A percentile compares a stretch with the other conserved stretches of the same genome.
phyloP scores from a whole-genome alignment of 1,139 yeast genomes.

The Candida tropicalis region DNA sequence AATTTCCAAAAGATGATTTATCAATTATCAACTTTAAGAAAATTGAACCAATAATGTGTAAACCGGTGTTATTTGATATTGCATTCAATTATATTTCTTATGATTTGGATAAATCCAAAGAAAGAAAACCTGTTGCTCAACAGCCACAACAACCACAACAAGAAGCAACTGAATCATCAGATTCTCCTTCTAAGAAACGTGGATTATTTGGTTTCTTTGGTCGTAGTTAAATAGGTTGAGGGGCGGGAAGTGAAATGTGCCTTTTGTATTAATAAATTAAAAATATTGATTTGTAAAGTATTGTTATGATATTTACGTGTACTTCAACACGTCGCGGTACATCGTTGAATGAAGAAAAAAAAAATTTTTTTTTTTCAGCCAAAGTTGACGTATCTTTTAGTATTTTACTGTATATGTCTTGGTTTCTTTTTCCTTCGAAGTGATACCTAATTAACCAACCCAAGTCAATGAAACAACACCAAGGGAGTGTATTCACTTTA shows the following conservation, averaged over 20 bases:
- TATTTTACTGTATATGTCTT: not conserved
- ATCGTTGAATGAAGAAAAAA: not conserved
- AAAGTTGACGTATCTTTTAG: not conserved
- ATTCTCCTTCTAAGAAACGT: constrained; percentile 17
- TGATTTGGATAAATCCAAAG: constrained; percentile 12
- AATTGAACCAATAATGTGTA: constrained; percentile 61
- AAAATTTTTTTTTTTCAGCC: not conserved
- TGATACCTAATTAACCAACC: not conserved
- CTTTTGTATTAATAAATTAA: not conserved
- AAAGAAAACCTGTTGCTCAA: not conserved
- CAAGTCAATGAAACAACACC: not conserved
- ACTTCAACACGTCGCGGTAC: not conserved
- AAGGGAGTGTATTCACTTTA: constrained; percentile 30
- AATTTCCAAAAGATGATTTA: constrained; percentile 44
- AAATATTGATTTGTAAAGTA: not conserved
- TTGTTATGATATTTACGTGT: too few relatives aligned
- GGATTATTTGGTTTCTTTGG: constrained; percentile 53
- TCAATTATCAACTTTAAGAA: constrained; percentile 51
- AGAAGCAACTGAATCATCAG: not conserved
- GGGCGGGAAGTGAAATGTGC: too few relatives aligned
- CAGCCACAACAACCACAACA: constrained; percentile 1
- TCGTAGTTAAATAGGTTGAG: constrained; percentile 19
- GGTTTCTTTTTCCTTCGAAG: not conserved
- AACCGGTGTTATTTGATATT: constrained; percentile 88
- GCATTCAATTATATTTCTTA: constrained; percentile 80